phyloP scores from a whole-genome alignment of 2,329 filamentous ascomycete species.

The Pyricularia sp. region DNA sequence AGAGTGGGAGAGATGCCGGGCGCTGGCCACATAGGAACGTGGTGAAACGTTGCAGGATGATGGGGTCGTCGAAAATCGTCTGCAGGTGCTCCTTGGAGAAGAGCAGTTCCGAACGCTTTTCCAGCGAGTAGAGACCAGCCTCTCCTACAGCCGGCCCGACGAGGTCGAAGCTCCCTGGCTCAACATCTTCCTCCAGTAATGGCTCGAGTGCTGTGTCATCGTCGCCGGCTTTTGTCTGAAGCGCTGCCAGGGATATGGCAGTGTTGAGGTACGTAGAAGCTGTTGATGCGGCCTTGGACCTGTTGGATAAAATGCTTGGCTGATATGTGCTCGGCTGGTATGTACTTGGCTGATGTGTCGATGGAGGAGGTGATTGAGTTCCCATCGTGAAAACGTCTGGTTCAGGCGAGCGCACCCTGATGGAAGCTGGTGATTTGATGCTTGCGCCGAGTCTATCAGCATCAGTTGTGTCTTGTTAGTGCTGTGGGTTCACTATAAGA shows the following conservation, averaged over 20 bases:
- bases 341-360: slow-evolving; percentile 5
- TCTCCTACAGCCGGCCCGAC: slow-evolving; percentile 22
- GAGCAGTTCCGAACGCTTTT: slow-evolving; percentile 43
- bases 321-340: background rate
- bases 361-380: background rate
- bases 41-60: slow-evolving; percentile 44
- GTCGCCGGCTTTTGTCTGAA: slow-evolving; percentile 43
- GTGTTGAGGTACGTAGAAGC: slow-evolving; percentile 11
- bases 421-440: background rate
- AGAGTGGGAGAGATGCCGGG: slow-evolving; percentile 52
- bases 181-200: slow-evolving; percentile 30
- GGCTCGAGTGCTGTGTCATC: slow-evolving; percentile 43
- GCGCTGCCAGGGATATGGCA: slow-evolving; percentile 12
- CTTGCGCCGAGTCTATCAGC: background rate
- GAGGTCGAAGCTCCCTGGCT: slow-evolving; percentile 40
- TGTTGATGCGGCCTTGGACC: slow-evolving; percentile 8
- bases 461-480: background rate
- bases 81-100: slow-evolving; percentile 43
- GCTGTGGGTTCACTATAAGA: no score
- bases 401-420: background rate
- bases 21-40: slow-evolving; percentile 52
- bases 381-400: background rate
- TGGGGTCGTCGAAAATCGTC: slow-evolving; percentile 13
- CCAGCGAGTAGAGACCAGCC: slow-evolving; percentile 33
- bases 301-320: background rate